phyloP scores from a whole-genome alignment of 441 rosid genomes.

The Pelargonium cotyledonis region DNA sequence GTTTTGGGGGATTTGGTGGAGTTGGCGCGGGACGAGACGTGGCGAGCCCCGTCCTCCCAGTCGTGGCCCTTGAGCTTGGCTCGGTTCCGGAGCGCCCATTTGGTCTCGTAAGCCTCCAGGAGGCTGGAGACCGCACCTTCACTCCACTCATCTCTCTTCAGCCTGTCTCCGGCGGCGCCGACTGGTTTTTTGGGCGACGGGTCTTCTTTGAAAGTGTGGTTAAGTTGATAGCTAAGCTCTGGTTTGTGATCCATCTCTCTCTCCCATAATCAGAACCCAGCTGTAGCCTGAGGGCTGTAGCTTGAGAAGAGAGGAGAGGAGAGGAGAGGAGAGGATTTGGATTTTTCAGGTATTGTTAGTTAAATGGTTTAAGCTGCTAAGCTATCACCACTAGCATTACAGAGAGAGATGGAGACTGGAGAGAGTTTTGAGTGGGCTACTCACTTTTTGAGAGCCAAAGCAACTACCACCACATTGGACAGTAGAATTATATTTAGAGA shows the following conservation, averaged over 20 bases:
- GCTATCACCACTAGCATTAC: background rate
- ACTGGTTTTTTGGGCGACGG: conserved; percentile 32
- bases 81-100: conserved; percentile 84
- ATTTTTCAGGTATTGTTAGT: too few species aligned
- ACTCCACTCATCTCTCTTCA: conserved; percentile 94
- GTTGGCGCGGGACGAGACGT: conserved; percentile 60
- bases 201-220: conserved; percentile 23
- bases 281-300: too few species aligned
- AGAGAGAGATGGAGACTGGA: background rate
- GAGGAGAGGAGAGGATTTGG: too few species aligned
- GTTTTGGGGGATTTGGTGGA: conserved; percentile 70
- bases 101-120: conserved; percentile 79
- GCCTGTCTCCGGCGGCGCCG: conserved; percentile 39
- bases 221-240: conserved; percentile 2
- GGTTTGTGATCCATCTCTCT: conserved; percentile 33
- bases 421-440: background rate
- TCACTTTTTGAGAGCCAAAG: background rate
- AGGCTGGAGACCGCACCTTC: conserved; percentile 86
- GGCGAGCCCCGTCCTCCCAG: conserved; percentile 89
- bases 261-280: conserved; percentile 23
- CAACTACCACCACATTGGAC: background rate
- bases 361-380: background rate
- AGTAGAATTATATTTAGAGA: background rate
- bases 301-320: too few species aligned
- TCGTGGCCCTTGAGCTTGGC: conserved; percentile 94